Base-by-base conservation (phyloP, 148 eudicot species). In the Beta vulgaris region DNA sequence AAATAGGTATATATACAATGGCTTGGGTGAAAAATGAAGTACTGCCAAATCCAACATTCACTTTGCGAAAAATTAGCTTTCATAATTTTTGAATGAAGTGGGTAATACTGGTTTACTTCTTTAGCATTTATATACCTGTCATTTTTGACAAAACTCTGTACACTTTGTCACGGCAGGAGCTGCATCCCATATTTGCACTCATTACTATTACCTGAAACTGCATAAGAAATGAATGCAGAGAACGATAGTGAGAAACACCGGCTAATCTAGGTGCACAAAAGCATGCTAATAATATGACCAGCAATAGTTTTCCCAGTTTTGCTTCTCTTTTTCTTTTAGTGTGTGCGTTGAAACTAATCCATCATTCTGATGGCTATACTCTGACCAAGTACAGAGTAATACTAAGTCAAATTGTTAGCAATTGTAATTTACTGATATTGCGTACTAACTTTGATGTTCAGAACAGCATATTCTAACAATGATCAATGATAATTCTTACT, bases 171-270 rank as follows among this genome's bases (percentile, higher is more conserved):
- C 86, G 76, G 59, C 91, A 84, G n/a, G 76, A 74, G 60, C 68
- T 48, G 15, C 91, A 86, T 69, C 88, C 72, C 82, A 84, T 72
- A 63, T 80, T 83, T 72, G 83, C 88, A 63, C 59, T 81, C 82
- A 88, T 68, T 40, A 88, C 88, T 28, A 88, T 59, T 48, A 88
- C 88, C 79, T 88, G 91, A 78, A 84, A 83, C 91, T 88, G 80
- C 59, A 44, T 15, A 61, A 29, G 2, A 73, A 1, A 35, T 6
- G 36, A 11, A n/a, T n/a, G n/a, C n/a, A n/a, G 25, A 67, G 55
- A n/a, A 73, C 16, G 3, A 19, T 26, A 34, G 25, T 31, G 51
- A 51, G n/a, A 49, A 16, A 70, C 2, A 49, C 34, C 23, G 57
- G 15, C 39, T 49, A 31, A 53, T 10, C 9, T 64, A 34, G 26